Percentiles rank a stretch among this genome's conserved stretches.
phyloP scores from a whole-genome alignment of 306 rosid species.

The Prunus mongolica region DNA sequence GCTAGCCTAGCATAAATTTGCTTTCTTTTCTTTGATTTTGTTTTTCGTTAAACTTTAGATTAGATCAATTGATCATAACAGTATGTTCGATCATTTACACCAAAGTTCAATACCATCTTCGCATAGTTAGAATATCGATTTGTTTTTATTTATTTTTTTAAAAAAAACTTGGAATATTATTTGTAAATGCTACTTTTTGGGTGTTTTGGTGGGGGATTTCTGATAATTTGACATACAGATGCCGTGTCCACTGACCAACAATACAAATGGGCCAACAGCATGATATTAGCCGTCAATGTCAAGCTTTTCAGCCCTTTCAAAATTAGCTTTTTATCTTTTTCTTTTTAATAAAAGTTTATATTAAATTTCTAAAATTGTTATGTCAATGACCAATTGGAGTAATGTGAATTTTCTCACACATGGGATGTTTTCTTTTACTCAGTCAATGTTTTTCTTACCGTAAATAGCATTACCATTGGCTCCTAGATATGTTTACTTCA shows the following conservation, averaged over 20 bases:
- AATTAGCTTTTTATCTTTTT: not conserved
- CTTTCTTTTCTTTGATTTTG: too few relatives aligned
- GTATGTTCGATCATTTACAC: too few relatives aligned
- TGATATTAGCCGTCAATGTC: not conserved
- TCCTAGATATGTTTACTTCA: not conserved
- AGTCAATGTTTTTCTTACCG: not conserved
- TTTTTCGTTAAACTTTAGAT: too few relatives aligned
- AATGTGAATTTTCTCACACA: not conserved
- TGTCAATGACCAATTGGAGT: not conserved
- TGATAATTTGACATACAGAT: conserved; percentile 11
- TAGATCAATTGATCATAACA: too few relatives aligned
- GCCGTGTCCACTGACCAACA: conserved; percentile 46
- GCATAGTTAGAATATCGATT: too few relatives aligned
- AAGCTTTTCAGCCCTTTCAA: not conserved
- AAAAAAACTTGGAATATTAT: not conserved
- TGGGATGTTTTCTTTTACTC: not conserved
- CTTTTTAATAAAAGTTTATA: not conserved
- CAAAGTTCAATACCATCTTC: too few relatives aligned
- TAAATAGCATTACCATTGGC: not conserved
- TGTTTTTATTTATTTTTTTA: too few relatives aligned
- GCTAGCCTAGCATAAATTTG: too few relatives aligned
- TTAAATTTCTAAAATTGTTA: not conserved
- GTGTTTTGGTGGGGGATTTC: not conserved
- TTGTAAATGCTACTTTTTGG: not conserved
- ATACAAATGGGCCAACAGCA: conserved; percentile 29